Base-by-base conservation (phyloP, 2,329 filamentous ascomycete species). In the Epichloe amarillans region DNA sequence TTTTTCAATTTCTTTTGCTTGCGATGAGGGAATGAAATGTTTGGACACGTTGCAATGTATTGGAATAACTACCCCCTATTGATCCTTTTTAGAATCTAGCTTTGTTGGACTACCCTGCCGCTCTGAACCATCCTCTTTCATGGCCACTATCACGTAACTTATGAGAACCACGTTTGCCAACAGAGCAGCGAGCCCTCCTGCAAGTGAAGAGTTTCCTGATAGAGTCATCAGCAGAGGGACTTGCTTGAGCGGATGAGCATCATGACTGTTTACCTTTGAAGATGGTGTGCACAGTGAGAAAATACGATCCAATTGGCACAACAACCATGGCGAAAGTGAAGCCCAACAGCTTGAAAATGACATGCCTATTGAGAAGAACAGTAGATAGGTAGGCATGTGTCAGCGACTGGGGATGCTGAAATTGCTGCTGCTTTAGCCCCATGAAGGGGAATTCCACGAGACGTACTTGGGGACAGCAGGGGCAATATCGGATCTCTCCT, bases 261-360 rank as follows among this genome's bases (percentile, higher is more conserved):
- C 47, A 37, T 50, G 43, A n/a, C 30, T 30, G 4, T 39, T 30
- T 70, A 90, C 91, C 90, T 59, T 74, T 73, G 69, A 95, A 96
- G 30, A 96, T 60, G 1, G 73, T 77, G 62, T 90, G 78, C 30
- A 95, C 75, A 0, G 86, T 86, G 44, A 86, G 61, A 66, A 94
- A 98, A 69, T 96, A 98, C 41, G 86, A 88, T 40, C 87, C 83
- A 58, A 98, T 88, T 14, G 93, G 93, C 19, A 86, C 69, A 15
- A 85, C 77, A 53, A 96, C 77, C 91, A 98, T 97, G 63, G 89
- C 90, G 39, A 90, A 72, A 0, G 90, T 95, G 70, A 96, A 97
- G 56, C 79, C 83, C 15, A 97, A 76, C 19, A 98, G 81, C 71
- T 97, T 98, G 62, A 83, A 71, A 56, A 98, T 93, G 57, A 97